Evolutionary conservation across 768 basidiomycete species (phyloP), one percentile per base, ranked within the genome.

Genomic region (Russula emetica): DNA sequence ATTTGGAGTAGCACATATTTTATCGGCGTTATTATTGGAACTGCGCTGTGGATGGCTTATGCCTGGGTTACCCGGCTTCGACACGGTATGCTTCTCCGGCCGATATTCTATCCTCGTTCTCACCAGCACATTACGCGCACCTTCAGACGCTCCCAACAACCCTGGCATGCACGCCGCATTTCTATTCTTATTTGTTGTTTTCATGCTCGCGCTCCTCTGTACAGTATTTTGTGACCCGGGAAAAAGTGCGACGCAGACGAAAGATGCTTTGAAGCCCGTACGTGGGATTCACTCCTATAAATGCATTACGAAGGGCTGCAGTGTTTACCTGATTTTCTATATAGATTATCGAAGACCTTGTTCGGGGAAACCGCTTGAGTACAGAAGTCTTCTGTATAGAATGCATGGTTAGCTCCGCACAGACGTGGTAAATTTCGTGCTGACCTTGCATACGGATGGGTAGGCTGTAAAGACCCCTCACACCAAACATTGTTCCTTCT

Each of bases 381-480:
- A 4, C 10, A 18, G n/a, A 24, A 3, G n/a, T 13, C 9, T 59
- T 64, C 30, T 64, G 63, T 40, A n/a, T 55, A 26, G n/a, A 6
- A 22, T 64, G 63, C 24, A 6, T 64, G 36, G 63, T 64, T 20
- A 7, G 63, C 24, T 30, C n/a, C n/a, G n/a, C n/a, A n/a, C n/a
- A n/a, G n/a, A n/a, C n/a, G n/a, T n/a, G n/a, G n/a, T n/a, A n/a
- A n/a, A n/a, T n/a, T n/a, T n/a, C n/a, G n/a, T n/a, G n/a, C 20
- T 57, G 38, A 51, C 6, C 18, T 36, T 9, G n/a, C 20, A 16
- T 13, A 14, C 11, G 52, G 26, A 24, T 49, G 28, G 20, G 6
- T n/a, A 64, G 63, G 34, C 16, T 44, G 52, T 11, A 10, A 64
- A 40, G 28, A 20, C 26, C 16, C 36, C 34, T 0, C 18, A 30